Evolutionary conservation across 345 rosid species (phyloP).

Genomic region (Rhodamnia rubescens): DNA sequence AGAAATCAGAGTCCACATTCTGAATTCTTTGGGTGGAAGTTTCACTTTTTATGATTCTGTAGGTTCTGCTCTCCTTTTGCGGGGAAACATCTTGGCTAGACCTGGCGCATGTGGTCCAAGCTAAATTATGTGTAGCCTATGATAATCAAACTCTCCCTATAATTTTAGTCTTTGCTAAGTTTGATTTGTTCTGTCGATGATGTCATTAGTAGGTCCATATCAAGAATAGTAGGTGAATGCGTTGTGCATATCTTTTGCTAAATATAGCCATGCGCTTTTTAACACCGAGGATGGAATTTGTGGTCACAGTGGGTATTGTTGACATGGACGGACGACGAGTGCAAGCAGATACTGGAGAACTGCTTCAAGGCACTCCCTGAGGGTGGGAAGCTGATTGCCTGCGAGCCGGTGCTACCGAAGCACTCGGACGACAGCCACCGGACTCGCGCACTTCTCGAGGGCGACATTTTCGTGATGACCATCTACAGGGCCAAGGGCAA

Average conservation of each 20-base stretch:
- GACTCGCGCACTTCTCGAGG: conserved; percentile 70
- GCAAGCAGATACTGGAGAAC: conserved; percentile 67
- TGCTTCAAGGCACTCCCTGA: conserved; percentile 65
- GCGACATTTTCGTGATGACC: conserved; percentile 79
- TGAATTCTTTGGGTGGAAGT: background rate
- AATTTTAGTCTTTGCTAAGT: background rate
- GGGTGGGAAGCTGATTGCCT: conserved; percentile 79
- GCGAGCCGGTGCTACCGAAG: conserved; percentile 68
- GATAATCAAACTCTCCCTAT: background rate
- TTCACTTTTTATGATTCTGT: background rate
- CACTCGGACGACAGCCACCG: conserved; percentile 59
- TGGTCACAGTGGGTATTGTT: conserved; percentile 61
- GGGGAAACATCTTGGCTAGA: background rate
- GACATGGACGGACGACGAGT: conserved; percentile 74
- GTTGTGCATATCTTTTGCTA: background rate
- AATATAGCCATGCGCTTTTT: background rate
- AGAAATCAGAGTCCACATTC: background rate
- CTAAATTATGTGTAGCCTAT: background rate
- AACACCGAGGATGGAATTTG: background rate
- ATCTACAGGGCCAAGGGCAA: conserved; percentile 69
- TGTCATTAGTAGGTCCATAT: background rate
- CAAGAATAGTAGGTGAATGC: background rate
- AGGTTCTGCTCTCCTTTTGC: background rate
- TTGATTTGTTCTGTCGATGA: background rate
- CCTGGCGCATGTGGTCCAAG: background rate